Percentiles rank a stretch among this genome's conserved stretches.
Conservation (phyloP, 2,329 filamentous ascomycete species). For the Pyrenochaeta sp. region DNA sequence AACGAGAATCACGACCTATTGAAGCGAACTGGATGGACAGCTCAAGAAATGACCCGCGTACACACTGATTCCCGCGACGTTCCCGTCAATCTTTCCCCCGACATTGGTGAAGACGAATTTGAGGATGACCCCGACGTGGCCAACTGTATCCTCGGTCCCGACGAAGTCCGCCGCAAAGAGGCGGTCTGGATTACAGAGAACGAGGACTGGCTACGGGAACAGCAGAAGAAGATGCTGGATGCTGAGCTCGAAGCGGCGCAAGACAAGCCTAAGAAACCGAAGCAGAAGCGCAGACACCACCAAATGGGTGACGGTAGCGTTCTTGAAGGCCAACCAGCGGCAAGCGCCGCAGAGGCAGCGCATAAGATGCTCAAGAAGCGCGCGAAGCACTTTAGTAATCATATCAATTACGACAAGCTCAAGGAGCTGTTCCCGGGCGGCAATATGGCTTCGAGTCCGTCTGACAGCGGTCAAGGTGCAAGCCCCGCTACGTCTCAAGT, state of each 20-base stretch:
- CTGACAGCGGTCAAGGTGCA: conserved; percentile 30
- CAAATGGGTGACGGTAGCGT: conserved; percentile 53
- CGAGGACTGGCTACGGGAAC: conserved; percentile 87
- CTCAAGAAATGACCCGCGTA: conserved; percentile 37
- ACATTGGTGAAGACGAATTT: conserved; percentile 83
- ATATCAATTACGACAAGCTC: conserved; percentile 58
- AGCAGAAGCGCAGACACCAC: conserved; percentile 51
- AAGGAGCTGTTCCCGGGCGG: conserved; percentile 50
- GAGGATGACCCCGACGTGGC: conserved; percentile 87
- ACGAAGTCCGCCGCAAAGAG: conserved; percentile 84
- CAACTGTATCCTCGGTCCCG: conserved; percentile 76
- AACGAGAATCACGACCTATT: conserved; percentile 43
- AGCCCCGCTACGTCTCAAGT: conserved; percentile 27
- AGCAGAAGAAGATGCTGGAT: conserved; percentile 83
- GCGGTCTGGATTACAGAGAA: conserved; percentile 95
- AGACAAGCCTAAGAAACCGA: conserved; percentile 59
- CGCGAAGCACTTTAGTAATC: conserved; percentile 52
- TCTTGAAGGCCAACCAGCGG: conserved; percentile 52
- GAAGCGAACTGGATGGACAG: conserved; percentile 35
- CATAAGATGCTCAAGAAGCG: conserved; percentile 57
- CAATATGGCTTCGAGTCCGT: conserved; percentile 20
- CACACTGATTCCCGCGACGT: conserved; percentile 34
- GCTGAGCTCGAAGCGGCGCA: conserved; percentile 69
- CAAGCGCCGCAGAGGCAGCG: conserved; percentile 56
- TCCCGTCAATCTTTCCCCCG: conserved; percentile 50